Evolutionary conservation across 1,284 basidiomycete genomes (phyloP).

Genomic region (Vanrija sp.): DNA sequence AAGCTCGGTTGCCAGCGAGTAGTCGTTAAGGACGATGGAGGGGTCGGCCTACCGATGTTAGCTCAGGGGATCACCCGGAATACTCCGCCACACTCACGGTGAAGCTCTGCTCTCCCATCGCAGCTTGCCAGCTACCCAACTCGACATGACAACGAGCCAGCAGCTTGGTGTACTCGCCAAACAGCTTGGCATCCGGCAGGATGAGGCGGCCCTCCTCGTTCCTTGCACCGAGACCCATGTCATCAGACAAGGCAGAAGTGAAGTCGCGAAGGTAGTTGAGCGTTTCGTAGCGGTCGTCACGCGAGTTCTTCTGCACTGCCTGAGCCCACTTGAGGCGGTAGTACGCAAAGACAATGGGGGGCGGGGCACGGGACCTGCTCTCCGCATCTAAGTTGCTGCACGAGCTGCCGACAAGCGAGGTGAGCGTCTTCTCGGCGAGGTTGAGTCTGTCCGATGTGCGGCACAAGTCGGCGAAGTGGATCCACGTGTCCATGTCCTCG

Average conservation of each 20-base stretch:
- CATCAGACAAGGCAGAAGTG: conserved; percentile 67
- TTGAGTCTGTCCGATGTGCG: conserved; percentile 80
- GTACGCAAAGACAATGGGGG: conserved; percentile 95
- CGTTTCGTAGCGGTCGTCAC: conserved; percentile 57
- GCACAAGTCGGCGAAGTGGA: conserved; percentile 84
- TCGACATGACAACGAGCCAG: conserved; percentile 98
- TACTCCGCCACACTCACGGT: conserved; percentile 54
- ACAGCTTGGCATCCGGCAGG: conserved; percentile 59
- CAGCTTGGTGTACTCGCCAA: conserved; percentile 73
- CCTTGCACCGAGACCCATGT: conserved; percentile 64
- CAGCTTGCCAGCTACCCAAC: conserved; percentile 89
- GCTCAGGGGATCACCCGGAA: background rate
- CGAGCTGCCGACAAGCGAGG: conserved; percentile 72
- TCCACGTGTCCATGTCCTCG: conserved; percentile 97
- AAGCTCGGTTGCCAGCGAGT: conserved; percentile 82
- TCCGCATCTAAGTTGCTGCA: conserved; percentile 40
- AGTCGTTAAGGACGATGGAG: conserved; percentile 76
- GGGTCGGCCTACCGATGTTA: conserved; percentile 57
- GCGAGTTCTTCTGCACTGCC: conserved; percentile 48
- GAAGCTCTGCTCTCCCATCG: conserved; percentile 56
- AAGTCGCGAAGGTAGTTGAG: conserved; percentile 84
- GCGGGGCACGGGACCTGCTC: conserved; percentile 71
- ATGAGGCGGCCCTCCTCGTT: conserved; percentile 43
- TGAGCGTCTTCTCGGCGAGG: conserved; percentile 94
- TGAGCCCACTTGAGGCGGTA: conserved; percentile 96